These are phyloP conservation scores for Furcasterigmium sp. DNA, from an alignment of 2,329 filamentous ascomycete genomes.

Conservation along the genomic window DNA sequence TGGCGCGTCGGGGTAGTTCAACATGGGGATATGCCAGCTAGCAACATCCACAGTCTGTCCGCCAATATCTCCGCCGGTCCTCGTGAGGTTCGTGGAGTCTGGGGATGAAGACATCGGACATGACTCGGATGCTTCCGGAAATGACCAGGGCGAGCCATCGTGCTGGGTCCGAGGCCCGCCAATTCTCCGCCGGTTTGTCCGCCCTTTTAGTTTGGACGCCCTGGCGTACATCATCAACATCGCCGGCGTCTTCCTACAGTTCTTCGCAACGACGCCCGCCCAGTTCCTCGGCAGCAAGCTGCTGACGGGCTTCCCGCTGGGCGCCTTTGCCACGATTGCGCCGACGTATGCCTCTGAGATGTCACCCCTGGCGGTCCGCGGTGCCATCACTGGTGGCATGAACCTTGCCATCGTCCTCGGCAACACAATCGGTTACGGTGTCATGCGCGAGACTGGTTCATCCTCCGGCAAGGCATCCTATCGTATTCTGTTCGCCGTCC, in stretches of 20 bases:
- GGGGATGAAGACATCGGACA: neutral
- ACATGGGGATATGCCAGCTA: neutral
- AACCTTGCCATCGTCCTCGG: slow-evolving; percentile 18
- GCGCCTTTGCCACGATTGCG: slow-evolving; percentile 13
- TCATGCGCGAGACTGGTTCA: slow-evolving; percentile 16
- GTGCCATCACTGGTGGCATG: slow-evolving; percentile 15
- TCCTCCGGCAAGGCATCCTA: slow-evolving; percentile 17
- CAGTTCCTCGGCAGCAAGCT: neutral
- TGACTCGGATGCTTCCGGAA: neutral
- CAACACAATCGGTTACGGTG: slow-evolving; percentile 14
- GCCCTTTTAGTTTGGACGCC: neutral
- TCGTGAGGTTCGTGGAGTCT: no score
- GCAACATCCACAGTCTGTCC: neutral
- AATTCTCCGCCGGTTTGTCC: slow-evolving; percentile 1
- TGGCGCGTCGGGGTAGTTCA: neutral
- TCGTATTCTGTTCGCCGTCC: slow-evolving; percentile 20
- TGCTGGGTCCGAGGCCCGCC: neutral
- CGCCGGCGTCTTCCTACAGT: slow-evolving; percentile 1
- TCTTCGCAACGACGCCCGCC: neutral
- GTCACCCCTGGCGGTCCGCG: slow-evolving; percentile 17
- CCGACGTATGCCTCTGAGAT: slow-evolving; percentile 16
- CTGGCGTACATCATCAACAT: neutral
- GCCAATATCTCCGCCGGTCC: neutral
- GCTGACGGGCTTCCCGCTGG: slow-evolving; percentile 7
- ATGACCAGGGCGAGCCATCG: no score